Percentiles rank a stretch among this genome's conserved stretches.
Evolutionary conservation across 352 stramenopile genomes (phyloP).

Genomic region (Globisporangium abappressorium): DNA sequence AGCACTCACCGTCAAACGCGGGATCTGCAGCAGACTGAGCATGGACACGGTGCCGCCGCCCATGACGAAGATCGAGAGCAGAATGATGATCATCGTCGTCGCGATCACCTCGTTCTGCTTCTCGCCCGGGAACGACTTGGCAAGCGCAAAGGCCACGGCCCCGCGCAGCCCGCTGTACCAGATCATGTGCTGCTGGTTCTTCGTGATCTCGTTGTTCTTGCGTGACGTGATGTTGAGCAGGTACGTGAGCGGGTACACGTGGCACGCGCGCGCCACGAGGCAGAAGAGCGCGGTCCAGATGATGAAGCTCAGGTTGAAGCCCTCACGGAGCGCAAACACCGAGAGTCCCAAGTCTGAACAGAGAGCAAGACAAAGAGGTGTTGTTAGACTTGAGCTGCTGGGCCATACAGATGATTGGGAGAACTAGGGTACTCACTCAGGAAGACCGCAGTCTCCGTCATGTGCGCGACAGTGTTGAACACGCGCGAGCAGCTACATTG

Average conservation of each 20-base stretch:
- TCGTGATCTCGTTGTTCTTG: conserved; percentile 62
- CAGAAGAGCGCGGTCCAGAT: conserved; percentile 86
- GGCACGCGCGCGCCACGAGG: conserved; percentile 73
- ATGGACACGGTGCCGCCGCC: conserved; percentile 39
- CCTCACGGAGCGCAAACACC: conserved; percentile 80
- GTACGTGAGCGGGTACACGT: conserved; percentile 87
- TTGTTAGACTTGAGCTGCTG: background rate
- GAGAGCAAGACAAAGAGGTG: background rate
- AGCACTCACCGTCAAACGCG: conserved; percentile 57
- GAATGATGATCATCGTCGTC: background rate
- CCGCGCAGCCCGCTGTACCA: conserved; percentile 93
- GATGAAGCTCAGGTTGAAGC: conserved; percentile 83
- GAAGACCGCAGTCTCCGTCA: conserved; percentile 92
- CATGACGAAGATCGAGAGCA: background rate
- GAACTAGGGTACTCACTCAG: conserved; percentile 54
- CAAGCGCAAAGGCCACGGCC: conserved; percentile 73
- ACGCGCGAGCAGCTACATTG: conserved; percentile 68
- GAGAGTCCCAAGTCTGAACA: conserved; percentile 85
- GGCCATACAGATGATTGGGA: background rate
- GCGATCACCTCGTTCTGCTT: background rate
- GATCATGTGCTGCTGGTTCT: conserved; percentile 93
- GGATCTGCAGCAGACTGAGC: conserved; percentile 86
- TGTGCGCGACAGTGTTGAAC: conserved; percentile 90
- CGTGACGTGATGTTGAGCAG: conserved; percentile 52
- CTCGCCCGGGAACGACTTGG: conserved; percentile 46